These are phyloP conservation scores for Hagleromyces aurorensis DNA, from an alignment of 805 yeast genomes.

Conservation along the genomic window DNA sequence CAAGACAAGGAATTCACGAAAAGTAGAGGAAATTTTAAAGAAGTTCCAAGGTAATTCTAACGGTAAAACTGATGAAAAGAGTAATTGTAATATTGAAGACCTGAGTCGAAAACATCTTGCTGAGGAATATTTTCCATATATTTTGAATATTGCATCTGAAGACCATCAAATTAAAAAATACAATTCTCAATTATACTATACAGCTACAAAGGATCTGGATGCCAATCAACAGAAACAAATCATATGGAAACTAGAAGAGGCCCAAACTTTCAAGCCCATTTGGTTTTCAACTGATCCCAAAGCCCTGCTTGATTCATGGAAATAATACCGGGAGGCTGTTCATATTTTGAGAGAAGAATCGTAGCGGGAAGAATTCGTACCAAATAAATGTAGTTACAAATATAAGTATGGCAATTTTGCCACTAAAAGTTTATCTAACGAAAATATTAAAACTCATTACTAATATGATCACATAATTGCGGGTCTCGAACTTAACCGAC, in stretches of 20 bases:
- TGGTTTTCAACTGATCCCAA: conserved; percentile 24
- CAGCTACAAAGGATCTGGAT: conserved; percentile 8
- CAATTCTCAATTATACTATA: conserved; percentile 14
- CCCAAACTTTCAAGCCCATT: conserved; percentile 17
- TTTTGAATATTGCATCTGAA: conserved; percentile 21
- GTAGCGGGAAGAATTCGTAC: no score
- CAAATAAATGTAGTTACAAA: no score
- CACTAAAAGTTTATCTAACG: neutral
- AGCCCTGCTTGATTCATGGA: conserved; percentile 16
- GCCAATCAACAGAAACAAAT: conserved; percentile 15
- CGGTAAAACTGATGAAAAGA: conserved; percentile 10
- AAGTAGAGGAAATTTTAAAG: conserved; percentile 19
- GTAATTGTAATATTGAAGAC: conserved; percentile 10
- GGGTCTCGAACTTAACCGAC: conserved; percentile 30
- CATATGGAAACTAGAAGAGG: conserved; percentile 13
- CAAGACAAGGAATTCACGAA: conserved; percentile 25
- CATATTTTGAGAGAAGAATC: no score
- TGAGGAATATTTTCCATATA: conserved; percentile 20
- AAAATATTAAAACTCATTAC: neutral
- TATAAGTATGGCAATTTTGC: no score
- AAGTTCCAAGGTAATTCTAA: conserved; percentile 11
- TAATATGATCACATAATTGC: conserved; percentile 27
- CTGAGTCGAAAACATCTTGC: conserved; percentile 8
- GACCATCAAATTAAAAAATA: conserved; percentile 12
- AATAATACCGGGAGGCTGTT: conserved; percentile 3